phyloP scores from a whole-genome alignment of 331 rosid genomes.

The Acacia pycnantha region DNA sequence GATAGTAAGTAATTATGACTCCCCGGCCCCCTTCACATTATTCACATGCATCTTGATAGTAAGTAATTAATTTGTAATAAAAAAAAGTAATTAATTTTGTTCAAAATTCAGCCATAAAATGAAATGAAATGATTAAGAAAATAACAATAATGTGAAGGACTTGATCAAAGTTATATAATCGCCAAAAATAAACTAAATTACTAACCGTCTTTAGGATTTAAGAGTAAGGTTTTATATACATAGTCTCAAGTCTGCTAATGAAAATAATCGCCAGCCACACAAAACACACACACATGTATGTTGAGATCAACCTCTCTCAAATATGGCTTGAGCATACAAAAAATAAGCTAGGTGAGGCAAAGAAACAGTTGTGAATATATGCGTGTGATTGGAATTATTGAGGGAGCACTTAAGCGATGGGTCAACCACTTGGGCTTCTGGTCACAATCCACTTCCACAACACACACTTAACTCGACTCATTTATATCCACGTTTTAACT shows the following conservation, averaged over 20 bases:
- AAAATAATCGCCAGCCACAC: too few species aligned
- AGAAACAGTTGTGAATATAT: conserved; percentile 20
- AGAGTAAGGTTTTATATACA: too few species aligned
- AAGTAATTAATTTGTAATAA: not conserved
- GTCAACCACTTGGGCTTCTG: conserved; percentile 41
- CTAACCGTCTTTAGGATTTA: too few species aligned
- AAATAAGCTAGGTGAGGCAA: not conserved
- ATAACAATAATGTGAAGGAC: not conserved
- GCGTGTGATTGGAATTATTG: conserved; percentile 9
- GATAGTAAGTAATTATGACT: not conserved
- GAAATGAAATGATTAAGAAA: not conserved
- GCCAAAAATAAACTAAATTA: not conserved
- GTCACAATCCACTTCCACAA: conserved; percentile 31
- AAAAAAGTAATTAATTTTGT: not conserved
- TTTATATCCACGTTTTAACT: not conserved
- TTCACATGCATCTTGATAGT: not conserved
- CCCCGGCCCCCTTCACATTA: not conserved
- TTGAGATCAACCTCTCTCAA: not conserved
- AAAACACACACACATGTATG: too few species aligned
- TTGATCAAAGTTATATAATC: not conserved
- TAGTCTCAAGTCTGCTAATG: not conserved
- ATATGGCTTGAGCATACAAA: not conserved
- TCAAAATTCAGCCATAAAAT: not conserved
- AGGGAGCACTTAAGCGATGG: not conserved
- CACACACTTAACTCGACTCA: not conserved